Evolutionary conservation across 257 asterid species (phyloP).

Genomic region (Salvia miltiorrhiza): DNA sequence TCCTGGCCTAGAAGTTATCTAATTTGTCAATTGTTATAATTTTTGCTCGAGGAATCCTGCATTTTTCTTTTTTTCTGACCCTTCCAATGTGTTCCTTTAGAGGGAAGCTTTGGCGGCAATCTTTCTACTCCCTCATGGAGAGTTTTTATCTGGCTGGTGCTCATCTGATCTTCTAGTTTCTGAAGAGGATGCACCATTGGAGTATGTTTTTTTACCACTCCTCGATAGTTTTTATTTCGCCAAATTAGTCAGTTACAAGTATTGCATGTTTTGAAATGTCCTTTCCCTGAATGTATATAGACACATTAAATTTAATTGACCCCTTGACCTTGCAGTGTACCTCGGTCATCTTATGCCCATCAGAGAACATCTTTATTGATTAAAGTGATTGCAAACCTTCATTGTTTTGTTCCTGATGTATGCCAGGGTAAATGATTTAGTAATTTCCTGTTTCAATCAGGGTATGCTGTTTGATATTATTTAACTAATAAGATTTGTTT

Average conservation of each 20-base stretch:
- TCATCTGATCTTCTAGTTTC: conserved; percentile 74
- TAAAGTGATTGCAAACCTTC: conserved; percentile 96
- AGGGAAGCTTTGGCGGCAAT: conserved; percentile 74
- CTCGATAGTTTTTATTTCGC: conserved; percentile 38
- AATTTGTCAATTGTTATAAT: no score
- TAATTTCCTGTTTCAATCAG: conserved; percentile 2
- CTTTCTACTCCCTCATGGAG: conserved; percentile 74
- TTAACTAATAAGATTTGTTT: conserved; percentile 22
- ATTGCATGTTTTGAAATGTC: conserved; percentile 35
- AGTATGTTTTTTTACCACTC: conserved; percentile 58
- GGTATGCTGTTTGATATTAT: conserved; percentile 10
- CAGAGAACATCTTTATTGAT: conserved; percentile 86
- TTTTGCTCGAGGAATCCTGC: no score
- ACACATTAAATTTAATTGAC: conserved; percentile 21
- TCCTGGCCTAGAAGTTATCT: background rate
- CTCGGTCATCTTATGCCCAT: conserved; percentile 78
- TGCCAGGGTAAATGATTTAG: conserved; percentile 66
- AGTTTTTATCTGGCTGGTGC: conserved; percentile 90
- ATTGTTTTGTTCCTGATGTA: conserved; percentile 85
- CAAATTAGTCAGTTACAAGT: conserved; percentile 31
- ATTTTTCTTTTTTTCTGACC: conserved; percentile 18
- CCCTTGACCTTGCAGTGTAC: conserved; percentile 48
- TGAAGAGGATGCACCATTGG: conserved; percentile 79
- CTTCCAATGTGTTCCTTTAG: conserved; percentile 49
- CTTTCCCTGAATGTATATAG: conserved; percentile 17